Evolutionary conservation across 331 rosid species (phyloP), one percentile per base, ranked within the genome.

Genomic region (Quercus lobata): DNA sequence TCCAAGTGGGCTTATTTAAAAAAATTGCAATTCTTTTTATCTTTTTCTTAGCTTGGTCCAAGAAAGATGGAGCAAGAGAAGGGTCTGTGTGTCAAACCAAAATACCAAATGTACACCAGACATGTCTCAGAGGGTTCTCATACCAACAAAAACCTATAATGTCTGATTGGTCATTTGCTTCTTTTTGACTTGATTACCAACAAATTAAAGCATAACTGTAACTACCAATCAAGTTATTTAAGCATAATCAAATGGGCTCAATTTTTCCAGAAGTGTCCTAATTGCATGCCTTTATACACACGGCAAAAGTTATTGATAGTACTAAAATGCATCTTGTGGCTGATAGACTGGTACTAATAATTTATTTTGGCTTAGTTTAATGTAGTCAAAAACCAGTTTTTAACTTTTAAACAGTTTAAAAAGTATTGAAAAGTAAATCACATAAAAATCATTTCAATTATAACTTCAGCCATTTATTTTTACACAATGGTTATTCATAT

Each of bases 121-220:
- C 15, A 55, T 32, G 75, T 76, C 44, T 82, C 83, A 78, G 72
- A 32, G 82, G 76, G 80, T 53, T 79, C 77, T 80, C 57, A 22
- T 57, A 66, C 44, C 32, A 14, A 37, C 44, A 54, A 77, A 79
- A 30, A 4, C 32, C 32, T 49, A 83, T 76, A 65, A 27, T 58
- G 56, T 8, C 55, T 76, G 80, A 72, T 76, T 19, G 57, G 83
- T 44, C 75, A 78, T 80, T 75, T 72, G 32, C 5, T 30, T 30
- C 32, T 30, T 30, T 90, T 90, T 90, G 79, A 86, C 87, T 79
- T 75, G 83, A 81, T 85, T 69, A 63, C 82, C 84, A 83, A 83
- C 81, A 62, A 21, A 35, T 35, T 35, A 76, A 25, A 78, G 76
- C 82, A 65, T 24, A 54, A 56, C 75, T 55, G 55, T 79, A 71